Evolutionary conservation across 2,329 filamentous ascomycete genomes (phyloP).

Genomic region (Beauveria rudraprayagi): DNA sequence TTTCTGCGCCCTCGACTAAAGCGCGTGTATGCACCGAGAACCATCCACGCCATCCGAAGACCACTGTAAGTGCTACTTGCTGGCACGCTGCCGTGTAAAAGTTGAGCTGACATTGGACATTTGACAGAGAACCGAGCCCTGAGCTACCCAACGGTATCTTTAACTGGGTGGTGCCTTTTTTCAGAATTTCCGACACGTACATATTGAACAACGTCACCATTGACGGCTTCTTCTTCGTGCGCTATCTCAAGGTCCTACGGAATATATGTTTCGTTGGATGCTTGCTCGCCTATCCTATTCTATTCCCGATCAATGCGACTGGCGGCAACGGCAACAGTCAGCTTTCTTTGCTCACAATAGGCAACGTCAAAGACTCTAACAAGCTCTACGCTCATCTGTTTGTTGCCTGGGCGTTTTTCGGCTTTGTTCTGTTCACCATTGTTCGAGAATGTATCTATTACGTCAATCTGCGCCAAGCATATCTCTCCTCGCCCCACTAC

Average conservation of each 20-base stretch:
- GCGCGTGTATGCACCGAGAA: conserved; percentile 49
- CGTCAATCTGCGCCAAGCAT: conserved; percentile 89
- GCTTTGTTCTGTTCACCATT: conserved; percentile 82
- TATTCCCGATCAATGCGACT: conserved; percentile 81
- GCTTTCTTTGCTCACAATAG: conserved; percentile 71
- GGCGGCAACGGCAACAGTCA: conserved; percentile 58
- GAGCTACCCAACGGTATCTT: conserved; percentile 51
- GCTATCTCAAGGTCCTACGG: conserved; percentile 61
- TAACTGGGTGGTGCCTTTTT: conserved; percentile 62
- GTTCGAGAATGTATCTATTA: conserved; percentile 85
- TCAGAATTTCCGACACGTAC: conserved; percentile 63
- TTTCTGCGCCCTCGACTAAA: conserved; percentile 37
- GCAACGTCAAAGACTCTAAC: conserved; percentile 56
- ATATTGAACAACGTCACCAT: conserved; percentile 85
- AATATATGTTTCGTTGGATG: conserved; percentile 79
- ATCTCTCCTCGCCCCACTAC: conserved; percentile 77
- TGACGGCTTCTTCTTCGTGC: conserved; percentile 84
- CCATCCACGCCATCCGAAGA: conserved; percentile 40
- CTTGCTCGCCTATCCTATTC: conserved; percentile 75
- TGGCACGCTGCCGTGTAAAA: not conserved
- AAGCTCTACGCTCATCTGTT: conserved; percentile 77
- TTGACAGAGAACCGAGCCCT: conserved; percentile 46
- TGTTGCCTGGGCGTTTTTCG: conserved; percentile 69
- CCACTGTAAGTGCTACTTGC: conserved; percentile 25
- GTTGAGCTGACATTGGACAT: conserved; percentile 3